phyloP scores from a whole-genome alignment of 345 rosid species.

The Anacardium occidentale region DNA sequence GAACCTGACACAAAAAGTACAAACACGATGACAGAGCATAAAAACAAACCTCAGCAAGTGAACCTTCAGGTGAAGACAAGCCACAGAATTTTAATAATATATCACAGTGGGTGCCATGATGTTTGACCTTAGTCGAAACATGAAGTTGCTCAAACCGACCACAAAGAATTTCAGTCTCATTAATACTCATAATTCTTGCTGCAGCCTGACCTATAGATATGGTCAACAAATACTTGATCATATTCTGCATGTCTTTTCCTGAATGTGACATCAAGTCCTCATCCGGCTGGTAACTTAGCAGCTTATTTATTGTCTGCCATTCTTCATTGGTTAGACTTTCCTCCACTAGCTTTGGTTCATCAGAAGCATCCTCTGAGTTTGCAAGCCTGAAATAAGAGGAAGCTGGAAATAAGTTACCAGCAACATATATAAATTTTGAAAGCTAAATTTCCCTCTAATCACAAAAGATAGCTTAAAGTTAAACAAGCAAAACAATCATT shows the following conservation, averaged over 20 bases:
- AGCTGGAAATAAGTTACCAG: slow-evolving; percentile 23
- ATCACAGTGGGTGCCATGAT: slow-evolving; percentile 73
- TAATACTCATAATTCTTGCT: slow-evolving; percentile 69
- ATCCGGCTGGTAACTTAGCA: slow-evolving; percentile 84
- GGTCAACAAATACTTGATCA: slow-evolving; percentile 70
- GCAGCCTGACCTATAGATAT: slow-evolving; percentile 85
- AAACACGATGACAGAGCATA: not conserved
- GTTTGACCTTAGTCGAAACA: slow-evolving; percentile 73
- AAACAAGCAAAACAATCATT: not conserved
- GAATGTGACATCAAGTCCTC: slow-evolving; percentile 60
- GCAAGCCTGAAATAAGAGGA: slow-evolving; percentile 49
- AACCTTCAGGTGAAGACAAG: slow-evolving; percentile 95
- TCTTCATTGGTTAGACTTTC: slow-evolving; percentile 89
- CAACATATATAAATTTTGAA: slow-evolving; percentile 8
- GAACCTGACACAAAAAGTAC: not conserved
- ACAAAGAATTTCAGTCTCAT: slow-evolving; percentile 74
- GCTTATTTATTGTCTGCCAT: slow-evolving; percentile 90
- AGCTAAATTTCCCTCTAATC: slow-evolving; percentile 11
- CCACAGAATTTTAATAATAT: slow-evolving; percentile 84
- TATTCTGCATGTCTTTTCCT: slow-evolving; percentile 83
- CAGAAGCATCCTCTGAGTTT: slow-evolving; percentile 54
- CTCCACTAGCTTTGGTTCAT: slow-evolving; percentile 46
- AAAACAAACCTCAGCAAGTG: slow-evolving; percentile 90
- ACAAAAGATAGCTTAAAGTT: slow-evolving; percentile 5
- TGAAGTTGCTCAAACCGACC: slow-evolving; percentile 93